A percentile compares a stretch with the other conserved stretches of the same genome.
These are phyloP conservation scores for Rhododendron simsii DNA, from an alignment of 148 eudicot species.

Conservation along the genomic window DNA sequence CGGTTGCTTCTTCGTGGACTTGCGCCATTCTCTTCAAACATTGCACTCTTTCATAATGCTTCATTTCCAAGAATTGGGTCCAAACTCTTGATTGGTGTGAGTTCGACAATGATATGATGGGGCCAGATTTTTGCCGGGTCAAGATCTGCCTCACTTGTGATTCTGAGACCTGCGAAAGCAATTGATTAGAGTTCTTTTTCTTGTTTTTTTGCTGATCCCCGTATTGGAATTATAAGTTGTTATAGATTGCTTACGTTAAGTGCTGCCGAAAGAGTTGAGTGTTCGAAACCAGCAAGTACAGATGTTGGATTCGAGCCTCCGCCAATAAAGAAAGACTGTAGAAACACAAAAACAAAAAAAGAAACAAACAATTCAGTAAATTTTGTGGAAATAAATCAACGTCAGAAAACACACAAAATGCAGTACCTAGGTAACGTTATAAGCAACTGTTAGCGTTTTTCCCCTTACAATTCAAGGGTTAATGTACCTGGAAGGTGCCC, in stretches of 20 bases:
- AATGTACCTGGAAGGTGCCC: constrained; percentile 35
- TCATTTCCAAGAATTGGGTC: constrained; percentile 40
- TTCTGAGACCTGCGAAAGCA: constrained; percentile 43
- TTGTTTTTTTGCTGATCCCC: too few relatives aligned
- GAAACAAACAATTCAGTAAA: background rate
- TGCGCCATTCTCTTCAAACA: constrained; percentile 24
- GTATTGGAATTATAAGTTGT: background rate
- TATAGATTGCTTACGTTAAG: constrained; percentile 49
- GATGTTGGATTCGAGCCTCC: constrained; percentile 72
- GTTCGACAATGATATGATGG: constrained; percentile 50
- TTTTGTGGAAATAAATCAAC: background rate
- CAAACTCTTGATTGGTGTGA: constrained; percentile 30
- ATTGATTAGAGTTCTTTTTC: background rate
- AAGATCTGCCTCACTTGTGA: constrained; percentile 40
- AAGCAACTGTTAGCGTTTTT: too few relatives aligned
- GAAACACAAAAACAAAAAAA: background rate
- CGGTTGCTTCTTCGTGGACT: background rate
- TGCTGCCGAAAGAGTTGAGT: constrained; percentile 54
- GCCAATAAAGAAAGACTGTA: constrained; percentile 86
- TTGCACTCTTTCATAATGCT: constrained; percentile 27
- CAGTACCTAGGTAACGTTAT: too few relatives aligned
- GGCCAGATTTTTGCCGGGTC: constrained; percentile 49
- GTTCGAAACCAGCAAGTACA: constrained; percentile 72
- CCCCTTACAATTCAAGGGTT: background rate
- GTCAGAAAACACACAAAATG: too few relatives aligned